A percentile compares a stretch with the other conserved stretches of the same genome.
Conservation (phyloP, 306 rosid species). For the Castanea crenata region DNA sequence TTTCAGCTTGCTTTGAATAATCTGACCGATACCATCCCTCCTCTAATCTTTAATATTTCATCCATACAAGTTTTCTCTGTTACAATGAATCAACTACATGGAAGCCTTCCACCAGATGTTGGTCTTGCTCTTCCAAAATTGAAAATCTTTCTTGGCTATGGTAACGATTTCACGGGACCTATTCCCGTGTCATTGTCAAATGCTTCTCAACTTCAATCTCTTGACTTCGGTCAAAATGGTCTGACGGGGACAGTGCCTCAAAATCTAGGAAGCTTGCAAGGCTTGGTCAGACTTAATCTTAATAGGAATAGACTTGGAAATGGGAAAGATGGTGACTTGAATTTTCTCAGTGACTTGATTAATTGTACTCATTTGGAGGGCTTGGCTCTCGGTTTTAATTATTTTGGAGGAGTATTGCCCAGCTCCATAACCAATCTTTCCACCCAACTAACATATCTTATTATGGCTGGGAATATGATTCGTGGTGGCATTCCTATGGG, state of each 20-base stretch:
- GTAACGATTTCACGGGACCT: slow-evolving; percentile 37
- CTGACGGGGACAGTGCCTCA: slow-evolving; percentile 38
- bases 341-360: slow-evolving; percentile 26
- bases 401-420: slow-evolving; percentile 39
- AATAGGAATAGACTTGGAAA: slow-evolving; percentile 30
- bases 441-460: slow-evolving; percentile 4
- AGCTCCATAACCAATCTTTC: slow-evolving; percentile 32
- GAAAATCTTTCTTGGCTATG: slow-evolving; percentile 31
- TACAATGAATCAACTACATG: slow-evolving; percentile 37
- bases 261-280: slow-evolving; percentile 33
- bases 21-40: slow-evolving; percentile 33
- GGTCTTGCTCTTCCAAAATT: slow-evolving; percentile 52
- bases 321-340: slow-evolving; percentile 24
- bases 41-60: slow-evolving; percentile 38
- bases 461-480: slow-evolving; percentile 6
- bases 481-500: slow-evolving; percentile 36
- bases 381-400: slow-evolving; percentile 15
- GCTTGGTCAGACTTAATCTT: slow-evolving; percentile 30
- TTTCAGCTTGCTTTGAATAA: slow-evolving; percentile 23
- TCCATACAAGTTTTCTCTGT: slow-evolving; percentile 30
- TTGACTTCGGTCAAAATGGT: slow-evolving; percentile 38
- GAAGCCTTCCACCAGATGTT: slow-evolving; percentile 42
- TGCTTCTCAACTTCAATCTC: slow-evolving; percentile 35
- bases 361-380: slow-evolving; percentile 30
- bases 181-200: slow-evolving; percentile 47